Base-by-base conservation (phyloP, 129 eudicot genomes). In the Solidago caesia region DNA sequence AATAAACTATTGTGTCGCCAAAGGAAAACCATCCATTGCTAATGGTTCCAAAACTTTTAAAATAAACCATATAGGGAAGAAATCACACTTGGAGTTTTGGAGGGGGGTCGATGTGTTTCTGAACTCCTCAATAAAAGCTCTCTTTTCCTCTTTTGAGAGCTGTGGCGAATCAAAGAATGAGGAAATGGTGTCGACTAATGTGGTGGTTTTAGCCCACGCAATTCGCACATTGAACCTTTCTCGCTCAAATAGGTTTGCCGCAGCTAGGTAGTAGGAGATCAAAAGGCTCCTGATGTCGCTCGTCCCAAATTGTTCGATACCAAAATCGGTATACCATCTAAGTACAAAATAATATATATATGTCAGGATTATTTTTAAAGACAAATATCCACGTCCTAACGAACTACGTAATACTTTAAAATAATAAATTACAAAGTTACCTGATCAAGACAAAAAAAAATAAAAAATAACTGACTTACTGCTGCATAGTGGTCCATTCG, bases 171-270 rank as follows among this genome's bases (percentile, higher is more conserved):
- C 63, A 16, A 83, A 88, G 58, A 79, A 63, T 3, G 84, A 81
- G 6, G 51, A 64, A 39, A 84, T 86, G 4, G 87, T 71, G 77
- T 86, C 82, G 6, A 91, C 67, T 15, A 91, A 69, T 44, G 70
- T 67, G n/a, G 84, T 52, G 0, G 92, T 91, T 74, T 91, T 91
- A 16, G 92, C 88, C 97, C 97, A 91, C 8, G 89, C 92, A 2
- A 89, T 58, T 25, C 97, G 81, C 79, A 81, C 85, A 5, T 44
- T 65, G 6, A 84, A 89, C 63, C 72, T 81, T 70, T 89, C 91
- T 0, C 92, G 92, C 83, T 88, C 97, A 29, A 77, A 91, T 45
- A 85, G 27, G 63, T 87, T 89, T 1, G 96, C 87, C 2, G 87
- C 75, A 16, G 96, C 92, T 57, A 89, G 7, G 70, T 85, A 89